Evolutionary conservation across 352 stramenopile genomes (phyloP).

Genomic region (Nannochloropsis limnetica): DNA sequence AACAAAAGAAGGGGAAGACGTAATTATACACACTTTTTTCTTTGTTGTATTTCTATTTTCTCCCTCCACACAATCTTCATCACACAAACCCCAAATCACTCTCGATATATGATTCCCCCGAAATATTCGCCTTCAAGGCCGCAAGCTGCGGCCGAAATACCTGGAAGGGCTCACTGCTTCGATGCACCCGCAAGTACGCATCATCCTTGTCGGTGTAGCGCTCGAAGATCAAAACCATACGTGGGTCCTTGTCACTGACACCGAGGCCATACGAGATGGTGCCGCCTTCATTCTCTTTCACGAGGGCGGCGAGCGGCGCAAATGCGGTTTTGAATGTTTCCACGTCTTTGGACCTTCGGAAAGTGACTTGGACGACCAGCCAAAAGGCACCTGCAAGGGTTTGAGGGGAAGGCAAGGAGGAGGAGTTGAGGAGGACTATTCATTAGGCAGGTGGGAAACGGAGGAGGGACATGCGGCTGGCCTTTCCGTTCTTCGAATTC

Average conservation of each 20-base stretch:
- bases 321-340: not conserved
- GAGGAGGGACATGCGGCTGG: not conserved
- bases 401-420: not conserved
- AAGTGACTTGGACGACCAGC: not conserved
- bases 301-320: constrained; percentile 6
- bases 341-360: not conserved
- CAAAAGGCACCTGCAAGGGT: not conserved
- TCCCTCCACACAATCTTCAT: not conserved
- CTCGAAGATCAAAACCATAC: not conserved
- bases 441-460: not conserved
- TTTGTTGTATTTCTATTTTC: not conserved
- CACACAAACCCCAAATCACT: constrained; percentile 2
- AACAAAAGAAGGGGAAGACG: not conserved
- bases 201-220: constrained; percentile 4
- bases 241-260: not conserved
- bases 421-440: not conserved
- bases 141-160: constrained; percentile 21
- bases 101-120: constrained; percentile 28
- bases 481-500: not conserved
- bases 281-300: not conserved
- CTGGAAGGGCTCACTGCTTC: not conserved
- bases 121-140: constrained; percentile 8
- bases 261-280: not conserved
- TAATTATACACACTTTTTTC: not conserved
- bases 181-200: constrained; percentile 1